phyloP scores from a whole-genome alignment of 2,329 filamentous ascomycete genomes.

The Paecilomyces sp. region DNA sequence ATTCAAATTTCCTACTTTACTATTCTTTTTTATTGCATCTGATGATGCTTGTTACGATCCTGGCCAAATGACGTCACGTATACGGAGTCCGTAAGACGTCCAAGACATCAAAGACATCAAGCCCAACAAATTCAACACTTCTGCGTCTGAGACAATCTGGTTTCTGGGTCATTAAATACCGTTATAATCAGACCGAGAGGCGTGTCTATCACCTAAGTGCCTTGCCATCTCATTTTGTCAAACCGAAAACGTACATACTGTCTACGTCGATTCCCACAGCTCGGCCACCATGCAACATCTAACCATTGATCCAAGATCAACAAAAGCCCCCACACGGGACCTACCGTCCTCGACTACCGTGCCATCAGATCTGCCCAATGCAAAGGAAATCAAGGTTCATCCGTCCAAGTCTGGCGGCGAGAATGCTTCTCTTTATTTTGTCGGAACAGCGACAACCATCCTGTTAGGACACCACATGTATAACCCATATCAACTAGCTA shows the following conservation, averaged over 20 bases:
- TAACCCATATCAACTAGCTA: background rate
- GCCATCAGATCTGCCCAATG: constrained; percentile 30
- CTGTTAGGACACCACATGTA: constrained; percentile 15
- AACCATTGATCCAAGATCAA: constrained; percentile 30
- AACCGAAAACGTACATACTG: background rate
- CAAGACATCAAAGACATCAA: background rate
- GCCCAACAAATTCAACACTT: background rate
- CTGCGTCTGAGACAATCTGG: background rate
- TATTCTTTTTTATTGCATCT: background rate
- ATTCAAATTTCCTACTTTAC: background rate
- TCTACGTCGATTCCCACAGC: background rate
- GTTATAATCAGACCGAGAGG: background rate
- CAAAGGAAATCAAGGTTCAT: constrained; percentile 40
- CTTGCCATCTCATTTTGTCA: background rate
- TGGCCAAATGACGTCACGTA: background rate
- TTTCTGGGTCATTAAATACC: background rate
- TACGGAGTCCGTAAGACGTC: background rate
- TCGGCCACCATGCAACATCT: constrained; percentile 24
- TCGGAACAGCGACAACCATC: constrained; percentile 34
- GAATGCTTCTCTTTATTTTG: constrained; percentile 32
- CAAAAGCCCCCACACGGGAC: constrained; percentile 34
- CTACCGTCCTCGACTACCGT: constrained; percentile 13
- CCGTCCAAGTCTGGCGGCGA: constrained; percentile 25
- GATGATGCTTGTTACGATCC: background rate
- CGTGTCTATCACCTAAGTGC: background rate